These are phyloP conservation scores for Trametes meyenii DNA, from an alignment of 768 basidiomycete genomes.

Conservation along the genomic window DNA sequence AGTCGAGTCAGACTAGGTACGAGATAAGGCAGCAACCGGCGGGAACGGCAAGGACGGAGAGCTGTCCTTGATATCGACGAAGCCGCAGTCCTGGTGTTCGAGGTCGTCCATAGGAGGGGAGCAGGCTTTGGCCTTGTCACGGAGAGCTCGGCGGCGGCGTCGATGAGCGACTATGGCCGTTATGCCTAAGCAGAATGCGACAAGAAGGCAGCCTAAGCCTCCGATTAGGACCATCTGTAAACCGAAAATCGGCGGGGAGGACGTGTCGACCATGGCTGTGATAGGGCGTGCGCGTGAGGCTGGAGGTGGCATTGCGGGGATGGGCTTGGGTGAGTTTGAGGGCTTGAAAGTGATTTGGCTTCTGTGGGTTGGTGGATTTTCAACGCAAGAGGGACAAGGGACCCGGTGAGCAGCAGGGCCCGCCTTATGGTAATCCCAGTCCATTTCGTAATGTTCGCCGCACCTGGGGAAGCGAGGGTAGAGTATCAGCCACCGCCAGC, in stretches of 20 bases:
- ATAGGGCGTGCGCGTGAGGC: background rate
- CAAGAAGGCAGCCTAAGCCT: background rate
- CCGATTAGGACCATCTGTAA: slow-evolving; percentile 6
- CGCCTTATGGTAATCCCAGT: background rate
- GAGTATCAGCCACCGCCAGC: background rate
- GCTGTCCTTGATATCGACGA: background rate
- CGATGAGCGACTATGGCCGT: background rate
- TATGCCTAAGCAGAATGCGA: background rate
- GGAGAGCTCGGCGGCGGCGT: background rate
- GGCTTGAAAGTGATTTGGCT: background rate
- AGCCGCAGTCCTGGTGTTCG: background rate
- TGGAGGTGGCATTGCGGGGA: background rate
- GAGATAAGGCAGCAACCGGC: background rate
- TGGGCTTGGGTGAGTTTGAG: background rate
- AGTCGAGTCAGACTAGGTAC: slow-evolving; percentile 1
- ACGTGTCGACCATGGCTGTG: background rate
- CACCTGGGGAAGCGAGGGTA: background rate
- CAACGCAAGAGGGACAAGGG: slow-evolving; percentile 1
- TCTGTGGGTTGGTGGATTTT: background rate
- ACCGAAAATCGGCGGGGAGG: slow-evolving; percentile 1
- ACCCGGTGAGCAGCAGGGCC: no score
- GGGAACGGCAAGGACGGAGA: slow-evolving; percentile 1
- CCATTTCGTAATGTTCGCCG: background rate
- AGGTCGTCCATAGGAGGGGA: background rate
- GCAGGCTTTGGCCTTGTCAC: background rate